Percentiles rank a stretch among this genome's conserved stretches.
phyloP scores from a whole-genome alignment of 192 early-diverging fungal species.

The Entomortierella lignicola region DNA sequence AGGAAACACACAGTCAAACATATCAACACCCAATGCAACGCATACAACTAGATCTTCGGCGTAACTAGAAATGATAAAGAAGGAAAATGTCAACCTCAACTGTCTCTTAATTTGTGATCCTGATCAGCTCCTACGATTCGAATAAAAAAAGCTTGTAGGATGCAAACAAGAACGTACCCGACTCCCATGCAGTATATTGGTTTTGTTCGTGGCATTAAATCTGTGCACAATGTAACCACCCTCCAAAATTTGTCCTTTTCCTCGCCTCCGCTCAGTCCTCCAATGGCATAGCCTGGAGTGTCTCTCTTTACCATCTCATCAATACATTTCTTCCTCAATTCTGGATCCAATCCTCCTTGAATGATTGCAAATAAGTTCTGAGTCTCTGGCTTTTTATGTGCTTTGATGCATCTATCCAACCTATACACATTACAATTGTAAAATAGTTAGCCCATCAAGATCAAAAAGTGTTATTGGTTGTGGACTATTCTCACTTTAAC shows the following conservation, averaged over 20 bases:
- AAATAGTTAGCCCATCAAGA: too few species aligned
- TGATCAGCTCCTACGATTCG: too few species aligned
- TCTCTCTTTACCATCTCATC: conserved; percentile 85
- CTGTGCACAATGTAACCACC: conserved; percentile 83
- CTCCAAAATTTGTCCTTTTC: conserved; percentile 89
- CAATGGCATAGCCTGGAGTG: conserved; percentile 87
- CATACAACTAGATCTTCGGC: conserved; percentile 89
- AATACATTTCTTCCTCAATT: conserved; percentile 77
- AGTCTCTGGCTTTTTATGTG: conserved; percentile 72
- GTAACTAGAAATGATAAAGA: conserved; percentile 54
- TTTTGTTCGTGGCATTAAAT: conserved; percentile 81
- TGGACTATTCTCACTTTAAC: neutral
- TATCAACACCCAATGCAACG: conserved; percentile 88
- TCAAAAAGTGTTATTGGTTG: too few species aligned
- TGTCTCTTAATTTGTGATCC: neutral
- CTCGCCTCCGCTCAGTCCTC: conserved; percentile 89
- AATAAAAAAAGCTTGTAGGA: neutral
- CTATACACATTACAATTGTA: neutral
- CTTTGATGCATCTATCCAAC: conserved; percentile 84
- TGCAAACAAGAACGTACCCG: conserved; percentile 63
- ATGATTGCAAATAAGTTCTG: conserved; percentile 93
- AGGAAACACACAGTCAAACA: conserved; percentile 93
- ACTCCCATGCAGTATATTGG: conserved; percentile 95
- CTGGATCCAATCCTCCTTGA: conserved; percentile 83
- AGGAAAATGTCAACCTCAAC: too few species aligned